A percentile compares a stretch with the other conserved stretches of the same genome.
phyloP scores from a whole-genome alignment of 2,329 filamentous ascomycete species.

The Xylaria sp. region DNA sequence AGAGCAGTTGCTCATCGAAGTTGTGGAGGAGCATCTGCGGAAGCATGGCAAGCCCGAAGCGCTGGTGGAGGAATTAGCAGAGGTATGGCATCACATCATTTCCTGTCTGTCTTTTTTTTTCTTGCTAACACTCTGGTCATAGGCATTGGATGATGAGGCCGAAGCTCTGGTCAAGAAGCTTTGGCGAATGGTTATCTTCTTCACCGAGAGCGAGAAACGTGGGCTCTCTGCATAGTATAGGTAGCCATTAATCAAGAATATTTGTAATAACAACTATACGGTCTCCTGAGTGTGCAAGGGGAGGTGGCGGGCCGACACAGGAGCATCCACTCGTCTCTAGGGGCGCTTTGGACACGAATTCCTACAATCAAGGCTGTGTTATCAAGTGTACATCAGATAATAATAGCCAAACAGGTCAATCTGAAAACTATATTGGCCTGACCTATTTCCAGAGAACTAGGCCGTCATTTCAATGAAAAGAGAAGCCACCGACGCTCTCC shows the following conservation, averaged over 20 bases:
- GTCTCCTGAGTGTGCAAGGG: neutral
- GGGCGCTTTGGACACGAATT: neutral
- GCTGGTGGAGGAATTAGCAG: conserved; percentile 82
- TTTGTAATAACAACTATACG: conserved; percentile 13
- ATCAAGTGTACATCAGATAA: neutral
- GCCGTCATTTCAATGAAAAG: neutral
- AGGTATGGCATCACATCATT: conserved; percentile 60
- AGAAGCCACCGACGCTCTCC: neutral
- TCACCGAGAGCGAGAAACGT: conserved; percentile 90
- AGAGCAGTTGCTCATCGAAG: conserved; percentile 92
- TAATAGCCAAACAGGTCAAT: too few species aligned
- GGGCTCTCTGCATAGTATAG: conserved; percentile 70
- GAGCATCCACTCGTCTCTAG: neutral
- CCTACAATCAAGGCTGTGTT: neutral
- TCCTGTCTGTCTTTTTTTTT: neutral
- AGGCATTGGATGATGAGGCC: conserved; percentile 93
- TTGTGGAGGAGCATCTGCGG: conserved; percentile 85
- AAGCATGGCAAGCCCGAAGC: conserved; percentile 76
- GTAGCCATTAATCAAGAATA: neutral
- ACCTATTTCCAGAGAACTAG: neutral
- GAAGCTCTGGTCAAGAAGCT: conserved; percentile 94
- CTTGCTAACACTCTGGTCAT: conserved; percentile 39
- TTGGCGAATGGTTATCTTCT: conserved; percentile 99
- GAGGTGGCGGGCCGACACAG: neutral
- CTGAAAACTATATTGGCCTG: too few species aligned